Conservation (phyloP, 495 filamentous ascomycete genomes). For the Platismatia glauca region DNA sequence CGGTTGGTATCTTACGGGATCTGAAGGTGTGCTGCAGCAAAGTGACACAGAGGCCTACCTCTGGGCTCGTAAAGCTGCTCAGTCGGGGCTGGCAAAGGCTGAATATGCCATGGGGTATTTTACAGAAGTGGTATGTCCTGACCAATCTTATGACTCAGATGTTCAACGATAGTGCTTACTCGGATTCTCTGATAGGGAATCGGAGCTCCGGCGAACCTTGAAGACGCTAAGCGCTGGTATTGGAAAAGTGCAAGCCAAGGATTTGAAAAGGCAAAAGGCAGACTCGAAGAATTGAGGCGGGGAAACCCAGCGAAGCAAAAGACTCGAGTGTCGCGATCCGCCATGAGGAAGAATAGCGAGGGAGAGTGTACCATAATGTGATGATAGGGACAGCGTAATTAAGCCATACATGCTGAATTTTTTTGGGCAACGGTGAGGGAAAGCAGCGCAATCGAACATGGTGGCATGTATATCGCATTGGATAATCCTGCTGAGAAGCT, state of each 20-base stretch:
- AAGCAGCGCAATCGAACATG: background rate
- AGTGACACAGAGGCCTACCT: constrained; percentile 95
- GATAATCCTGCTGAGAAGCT: background rate
- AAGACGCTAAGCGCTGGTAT: constrained; percentile 97
- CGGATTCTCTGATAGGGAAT: constrained; percentile 46
- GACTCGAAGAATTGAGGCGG: constrained; percentile 71
- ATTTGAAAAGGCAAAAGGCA: constrained; percentile 83
- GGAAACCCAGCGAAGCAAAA: constrained; percentile 18
- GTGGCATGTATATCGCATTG: background rate
- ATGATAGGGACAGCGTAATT: background rate
- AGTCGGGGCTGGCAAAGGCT: constrained; percentile 76
- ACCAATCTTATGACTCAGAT: background rate
- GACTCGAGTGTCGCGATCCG: constrained; percentile 19
- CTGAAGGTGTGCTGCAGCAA: constrained; percentile 77
- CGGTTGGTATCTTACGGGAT: constrained; percentile 94
- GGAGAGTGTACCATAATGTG: constrained; percentile 20
- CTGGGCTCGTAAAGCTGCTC: constrained; percentile 90
- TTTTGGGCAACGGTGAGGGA: background rate
- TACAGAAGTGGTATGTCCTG: constrained; percentile 54
- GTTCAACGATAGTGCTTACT: background rate
- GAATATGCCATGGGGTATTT: constrained; percentile 99
- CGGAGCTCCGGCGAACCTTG: constrained; percentile 72
- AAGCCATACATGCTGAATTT: background rate
- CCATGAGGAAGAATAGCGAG: constrained; percentile 15
- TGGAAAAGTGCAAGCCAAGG: constrained; percentile 71